Percentiles rank a stretch among this genome's conserved stretches.
phyloP scores from a whole-genome alignment of 2,329 filamentous ascomycete species.

The Sporothrix protearum region DNA sequence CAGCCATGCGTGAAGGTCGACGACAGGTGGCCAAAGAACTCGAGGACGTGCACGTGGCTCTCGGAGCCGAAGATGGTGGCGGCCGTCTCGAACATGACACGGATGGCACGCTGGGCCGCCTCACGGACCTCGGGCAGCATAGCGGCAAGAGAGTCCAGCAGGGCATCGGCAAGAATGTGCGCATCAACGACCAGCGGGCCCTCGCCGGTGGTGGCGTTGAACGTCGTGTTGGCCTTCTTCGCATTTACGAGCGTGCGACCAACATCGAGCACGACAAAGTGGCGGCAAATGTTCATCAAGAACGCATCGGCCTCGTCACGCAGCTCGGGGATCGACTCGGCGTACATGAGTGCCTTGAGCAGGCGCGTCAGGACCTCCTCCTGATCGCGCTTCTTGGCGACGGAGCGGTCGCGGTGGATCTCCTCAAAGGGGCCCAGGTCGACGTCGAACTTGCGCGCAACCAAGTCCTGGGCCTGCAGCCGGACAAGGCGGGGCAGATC shows the following conservation, averaged over 20 bases:
- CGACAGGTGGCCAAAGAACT: slow-evolving; percentile 80
- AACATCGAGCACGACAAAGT: slow-evolving; percentile 87
- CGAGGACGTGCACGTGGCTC: slow-evolving; percentile 67
- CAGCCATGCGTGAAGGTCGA: slow-evolving; percentile 90
- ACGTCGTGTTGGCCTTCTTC: slow-evolving; percentile 73
- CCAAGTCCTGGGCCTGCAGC: slow-evolving; percentile 82
- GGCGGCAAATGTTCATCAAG: slow-evolving; percentile 75
- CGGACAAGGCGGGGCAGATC: slow-evolving; percentile 81
- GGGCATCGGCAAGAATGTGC: slow-evolving; percentile 80
- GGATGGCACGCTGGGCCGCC: slow-evolving; percentile 73
- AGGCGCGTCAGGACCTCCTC: slow-evolving; percentile 80
- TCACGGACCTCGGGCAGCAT: slow-evolving; percentile 77
- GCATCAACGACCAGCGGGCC: slow-evolving; percentile 83
- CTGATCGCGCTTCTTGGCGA: slow-evolving; percentile 80
- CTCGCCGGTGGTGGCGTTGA: slow-evolving; percentile 82
- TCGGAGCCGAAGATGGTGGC: slow-evolving; percentile 74
- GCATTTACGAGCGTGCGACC: slow-evolving; percentile 77
- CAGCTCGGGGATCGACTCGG: slow-evolving; percentile 76
- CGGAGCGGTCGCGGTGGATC: slow-evolving; percentile 76
- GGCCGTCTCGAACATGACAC: slow-evolving; percentile 72
- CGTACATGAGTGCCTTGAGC: slow-evolving; percentile 83
- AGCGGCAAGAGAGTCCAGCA: slow-evolving; percentile 85
- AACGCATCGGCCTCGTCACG: slow-evolving; percentile 72
- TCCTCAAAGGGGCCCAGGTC: slow-evolving; percentile 68
- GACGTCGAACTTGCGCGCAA: slow-evolving; percentile 66